Base-by-base conservation (phyloP, 2,329 filamentous ascomycete species). In the Diaporthe aspalathi region DNA sequence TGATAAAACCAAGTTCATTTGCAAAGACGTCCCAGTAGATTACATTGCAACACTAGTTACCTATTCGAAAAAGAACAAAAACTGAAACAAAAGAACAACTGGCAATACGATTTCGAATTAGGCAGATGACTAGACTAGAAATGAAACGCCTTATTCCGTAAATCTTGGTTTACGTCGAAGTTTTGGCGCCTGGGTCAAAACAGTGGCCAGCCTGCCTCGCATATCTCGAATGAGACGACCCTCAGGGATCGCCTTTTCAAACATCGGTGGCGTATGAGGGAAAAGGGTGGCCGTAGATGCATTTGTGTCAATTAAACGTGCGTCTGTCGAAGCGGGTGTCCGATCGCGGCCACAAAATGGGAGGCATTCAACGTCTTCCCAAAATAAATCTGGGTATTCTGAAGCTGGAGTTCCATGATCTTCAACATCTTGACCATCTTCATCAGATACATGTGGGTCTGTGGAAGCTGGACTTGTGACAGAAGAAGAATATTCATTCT, bases 141-240 rank as follows among this genome's bases (percentile, higher is more conserved):
- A 16, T 3, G 20, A 50, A 45, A 2, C n/a, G 8, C 29, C 7
- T 50, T 20, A 50, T 5, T 38, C 32, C 11, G 35, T 24, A 9
- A 65, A 65, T 2, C 38, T 65, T 2, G 43, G 43, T 47, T 65
- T 65, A 32, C 32, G 45, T 5, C 60, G 43, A n/a, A 65, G n/a
- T 24, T 22, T 65, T 11, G 60, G 60, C 45, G 45, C 60, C 2
- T 50, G 14, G 12, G 43, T 38, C 32, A 38, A 49, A 14, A 50
- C 45, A 24, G 60, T 50, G 5, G 29, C 60, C n/a, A 65, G 29
- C 20, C n/a, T 50, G 12, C 60, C 60, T 16, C 20, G 45, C 7
- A 65, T 47, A 20, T 65, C 45, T 24, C 60, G 22, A 29, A 65
- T 50, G n/a, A 50, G 60, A 38, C 16, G 45, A 50, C 60, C 60